Percentiles rank a stretch among this genome's conserved stretches.
These are phyloP conservation scores for Stylosanthes scabra DNA, from an alignment of 331 rosid species.

Conservation along the genomic window DNA sequence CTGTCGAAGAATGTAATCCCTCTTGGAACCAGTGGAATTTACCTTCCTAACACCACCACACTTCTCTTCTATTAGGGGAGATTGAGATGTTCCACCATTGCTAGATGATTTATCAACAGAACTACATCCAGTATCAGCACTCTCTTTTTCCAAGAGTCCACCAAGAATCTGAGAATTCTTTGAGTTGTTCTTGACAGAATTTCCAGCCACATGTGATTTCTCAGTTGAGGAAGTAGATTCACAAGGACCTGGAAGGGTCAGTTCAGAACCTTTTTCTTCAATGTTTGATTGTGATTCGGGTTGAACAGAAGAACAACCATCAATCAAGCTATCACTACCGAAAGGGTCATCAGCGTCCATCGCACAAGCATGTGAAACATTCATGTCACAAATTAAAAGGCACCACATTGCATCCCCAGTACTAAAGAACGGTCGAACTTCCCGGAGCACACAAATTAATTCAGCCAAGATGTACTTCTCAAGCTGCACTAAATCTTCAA, in stretches of 20 bases:
- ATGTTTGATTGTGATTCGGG: slow-evolving; percentile 54
- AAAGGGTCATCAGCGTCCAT: slow-evolving; percentile 70
- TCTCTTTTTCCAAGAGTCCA: slow-evolving; percentile 57
- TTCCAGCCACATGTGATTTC: slow-evolving; percentile 45
- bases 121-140: slow-evolving; percentile 47
- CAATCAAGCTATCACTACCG: slow-evolving; percentile 49
- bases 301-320: slow-evolving; percentile 49
- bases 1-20: slow-evolving; percentile 85
- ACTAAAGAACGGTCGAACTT: slow-evolving; percentile 86
- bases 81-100: slow-evolving; percentile 56
- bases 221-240: slow-evolving; percentile 53
- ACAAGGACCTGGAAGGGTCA: slow-evolving; percentile 62
- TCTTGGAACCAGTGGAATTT: slow-evolving; percentile 63
- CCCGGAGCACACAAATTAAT: slow-evolving; percentile 87
- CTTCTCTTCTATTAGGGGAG: slow-evolving; percentile 64
- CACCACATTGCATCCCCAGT: slow-evolving; percentile 98
- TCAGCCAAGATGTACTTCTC: slow-evolving; percentile 88
- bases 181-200: slow-evolving; percentile 41
- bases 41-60: slow-evolving; percentile 58
- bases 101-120: slow-evolving; percentile 53
- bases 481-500: slow-evolving; percentile 84
- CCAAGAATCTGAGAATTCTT: slow-evolving; percentile 50
- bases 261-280: slow-evolving; percentile 57
- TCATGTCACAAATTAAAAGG: slow-evolving; percentile 86
- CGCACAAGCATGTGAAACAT: slow-evolving; percentile 89